Conservation (phyloP, 192 early-diverging fungal genomes). For the Backusella morwellensis region DNA sequence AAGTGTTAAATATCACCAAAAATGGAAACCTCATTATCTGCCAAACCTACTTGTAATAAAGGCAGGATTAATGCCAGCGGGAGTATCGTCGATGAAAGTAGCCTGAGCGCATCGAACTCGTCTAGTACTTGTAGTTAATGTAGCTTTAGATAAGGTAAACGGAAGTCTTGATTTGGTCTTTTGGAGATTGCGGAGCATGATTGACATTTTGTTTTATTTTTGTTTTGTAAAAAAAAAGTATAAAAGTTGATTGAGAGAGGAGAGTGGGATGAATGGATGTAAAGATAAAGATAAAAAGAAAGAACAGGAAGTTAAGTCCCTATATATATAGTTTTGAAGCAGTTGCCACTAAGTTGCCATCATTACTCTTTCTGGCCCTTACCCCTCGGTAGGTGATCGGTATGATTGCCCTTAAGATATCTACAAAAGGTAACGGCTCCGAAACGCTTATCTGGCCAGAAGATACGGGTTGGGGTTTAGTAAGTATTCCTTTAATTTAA, state of each 20-base stretch:
- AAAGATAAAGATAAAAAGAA: not conserved
- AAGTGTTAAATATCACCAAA: not conserved
- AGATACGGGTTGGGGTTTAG: not conserved
- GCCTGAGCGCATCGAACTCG: slow-evolving; percentile 8
- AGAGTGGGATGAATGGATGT: not conserved
- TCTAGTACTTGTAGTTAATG: slow-evolving; percentile 3
- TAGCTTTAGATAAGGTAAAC: not conserved
- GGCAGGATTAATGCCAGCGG: not conserved
- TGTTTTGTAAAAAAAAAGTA: not conserved
- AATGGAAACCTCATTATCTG: not conserved
- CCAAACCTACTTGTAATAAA: not conserved
- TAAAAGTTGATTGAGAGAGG: not conserved
- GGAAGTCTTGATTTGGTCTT: not conserved
- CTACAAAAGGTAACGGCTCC: slow-evolving; percentile 4
- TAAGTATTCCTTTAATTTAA: not conserved
- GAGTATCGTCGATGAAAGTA: not conserved
- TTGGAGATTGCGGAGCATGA: slow-evolving; percentile 3
- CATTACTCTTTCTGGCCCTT: not conserved
- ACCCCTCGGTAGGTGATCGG: slow-evolving; percentile 7
- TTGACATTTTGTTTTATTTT: not conserved
- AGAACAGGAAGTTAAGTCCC: not conserved
- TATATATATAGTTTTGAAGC: not conserved
- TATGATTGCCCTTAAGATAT: not conserved
- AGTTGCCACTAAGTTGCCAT: not conserved
- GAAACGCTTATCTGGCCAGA: not conserved